These are phyloP conservation scores for Mrakia hoshinonis DNA, from an alignment of 768 basidiomycete species.

Conservation along the genomic window DNA sequence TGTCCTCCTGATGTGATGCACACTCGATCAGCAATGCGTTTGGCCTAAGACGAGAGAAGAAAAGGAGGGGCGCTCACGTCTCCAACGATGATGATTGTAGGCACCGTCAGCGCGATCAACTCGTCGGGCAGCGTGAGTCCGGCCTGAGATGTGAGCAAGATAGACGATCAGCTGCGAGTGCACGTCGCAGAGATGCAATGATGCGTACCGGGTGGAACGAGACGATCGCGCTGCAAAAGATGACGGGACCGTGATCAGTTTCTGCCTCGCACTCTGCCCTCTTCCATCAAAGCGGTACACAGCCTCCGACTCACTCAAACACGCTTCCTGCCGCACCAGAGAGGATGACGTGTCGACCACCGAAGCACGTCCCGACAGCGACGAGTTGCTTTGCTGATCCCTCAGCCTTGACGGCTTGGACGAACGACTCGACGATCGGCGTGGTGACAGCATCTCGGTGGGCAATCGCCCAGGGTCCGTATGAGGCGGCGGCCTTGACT, in stretches of 20 bases:
- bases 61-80: not conserved
- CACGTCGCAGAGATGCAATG: not conserved
- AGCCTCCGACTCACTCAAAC: slow-evolving; percentile 30
- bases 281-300: too few relatives aligned
- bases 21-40: too few relatives aligned
- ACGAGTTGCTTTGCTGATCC: slow-evolving; percentile 37
- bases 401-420: slow-evolving; percentile 38
- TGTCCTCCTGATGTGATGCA: slow-evolving; percentile 11
- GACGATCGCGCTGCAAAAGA: slow-evolving; percentile 36
- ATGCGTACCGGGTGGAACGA: slow-evolving; percentile 40
- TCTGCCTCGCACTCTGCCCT: too few relatives aligned
- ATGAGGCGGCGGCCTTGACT: slow-evolving; percentile 36
- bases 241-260: slow-evolving; percentile 2
- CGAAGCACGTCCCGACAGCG: slow-evolving; percentile 35
- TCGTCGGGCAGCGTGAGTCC: slow-evolving; percentile 34
- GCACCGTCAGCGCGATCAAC: slow-evolving; percentile 35
- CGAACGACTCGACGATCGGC: slow-evolving; percentile 39
- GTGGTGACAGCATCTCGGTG: slow-evolving; percentile 39
- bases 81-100: slow-evolving; percentile 37
- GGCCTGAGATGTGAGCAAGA: not conserved
- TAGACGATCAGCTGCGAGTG: too few relatives aligned
- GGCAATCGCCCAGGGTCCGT: slow-evolving; percentile 40
- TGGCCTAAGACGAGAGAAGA: slow-evolving; percentile 28
- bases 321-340: slow-evolving; percentile 31
- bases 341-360: slow-evolving; percentile 31